Base-by-base conservation (phyloP, 129 eudicot genomes). In the Flaveria sonorensis region DNA sequence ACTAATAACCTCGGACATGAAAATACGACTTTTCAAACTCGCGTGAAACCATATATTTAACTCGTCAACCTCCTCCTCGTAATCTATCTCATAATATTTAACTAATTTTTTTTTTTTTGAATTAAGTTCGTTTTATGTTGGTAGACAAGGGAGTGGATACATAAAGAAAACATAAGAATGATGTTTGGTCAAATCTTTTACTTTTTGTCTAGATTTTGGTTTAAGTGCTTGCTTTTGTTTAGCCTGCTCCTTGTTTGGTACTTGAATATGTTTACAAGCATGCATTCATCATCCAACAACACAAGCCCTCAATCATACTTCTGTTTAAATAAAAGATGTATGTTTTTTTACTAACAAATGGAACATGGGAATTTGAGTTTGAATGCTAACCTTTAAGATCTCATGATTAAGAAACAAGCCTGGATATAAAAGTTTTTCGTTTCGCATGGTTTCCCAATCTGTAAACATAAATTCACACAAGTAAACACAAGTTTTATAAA, bases 141-240 rank as follows among this genome's bases (percentile, higher is more conserved):
- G 73, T 59, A 59, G 21, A 45, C 26, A 69, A n/a, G 32, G 59
- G 76, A 59, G 68, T 78, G 70, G 60, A 72, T 69, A 36, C 69
- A 42, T 30, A 66, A 73, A 73, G 75, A 68, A 73, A 73, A 80
- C 84, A 80, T 73, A 66, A 18, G 53, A 55, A 73, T 80, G 75
- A 80, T 80, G 75, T 80, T 64, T 80, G 79, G 74, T 80, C 70
- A 80, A 61, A 19, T 79, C 20, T 79, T 79, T 40, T 64, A 79
- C 84, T 80, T 80, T 73, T 67, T 73, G 79, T 80, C 79, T 80
- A 52, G 60, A n/a, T 66, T 73, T 53, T 80, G 79, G 10, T 80
- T 79, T 51, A 80, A 64, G 14, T 73, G 70, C 26, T 80, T 51
- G 48, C 79, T 80, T 80, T 73, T 70, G 52, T 46, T 78, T 70